A percentile compares a stretch with the other conserved stretches of the same genome.
Evolutionary conservation across 1,139 yeast species (phyloP).

Genomic region (Yamadazyma membranifaciens): DNA sequence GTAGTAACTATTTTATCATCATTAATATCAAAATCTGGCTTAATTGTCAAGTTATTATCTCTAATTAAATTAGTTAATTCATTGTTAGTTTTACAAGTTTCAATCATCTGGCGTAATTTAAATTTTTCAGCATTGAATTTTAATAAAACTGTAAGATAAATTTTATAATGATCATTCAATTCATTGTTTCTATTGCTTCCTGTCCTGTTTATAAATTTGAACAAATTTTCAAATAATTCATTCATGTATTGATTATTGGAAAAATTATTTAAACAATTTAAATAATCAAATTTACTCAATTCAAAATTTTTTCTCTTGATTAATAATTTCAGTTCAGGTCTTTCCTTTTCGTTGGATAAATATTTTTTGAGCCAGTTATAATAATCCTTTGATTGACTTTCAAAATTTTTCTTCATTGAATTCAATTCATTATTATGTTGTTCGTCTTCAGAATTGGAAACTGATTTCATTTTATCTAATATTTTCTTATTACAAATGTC

Average conservation of each 20-base stretch:
- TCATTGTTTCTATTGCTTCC: constrained; percentile 18
- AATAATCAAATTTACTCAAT: constrained; percentile 68
- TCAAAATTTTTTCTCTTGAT: constrained; percentile 63
- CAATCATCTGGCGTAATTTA: constrained; percentile 44
- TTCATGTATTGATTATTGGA: constrained; percentile 51
- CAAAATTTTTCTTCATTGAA: constrained; percentile 53
- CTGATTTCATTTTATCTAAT: constrained; percentile 23
- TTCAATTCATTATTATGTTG: constrained; percentile 18
- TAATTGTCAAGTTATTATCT: constrained; percentile 25
- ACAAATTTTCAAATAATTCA: constrained; percentile 38
- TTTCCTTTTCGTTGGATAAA: constrained; percentile 61
- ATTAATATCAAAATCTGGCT: constrained; percentile 14
- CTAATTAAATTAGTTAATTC: constrained; percentile 37
- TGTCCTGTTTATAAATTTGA: constrained; percentile 29
- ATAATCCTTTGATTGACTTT: constrained; percentile 69
- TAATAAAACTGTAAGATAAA: constrained; percentile 34
- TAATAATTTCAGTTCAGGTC: constrained; percentile 62
- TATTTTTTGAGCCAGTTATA: constrained; percentile 74
- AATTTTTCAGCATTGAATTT: constrained; percentile 44
- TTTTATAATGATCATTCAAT: constrained; percentile 21
- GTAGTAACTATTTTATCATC: constrained; percentile 22
- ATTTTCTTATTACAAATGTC: constrained; percentile 32
- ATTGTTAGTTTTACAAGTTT: constrained; percentile 40
- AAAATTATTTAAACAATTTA: constrained; percentile 58
- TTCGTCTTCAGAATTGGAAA: constrained; percentile 14